Evolutionary conservation across 139 green algal species (phyloP).

Genomic region (Marvania coccoides): DNA sequence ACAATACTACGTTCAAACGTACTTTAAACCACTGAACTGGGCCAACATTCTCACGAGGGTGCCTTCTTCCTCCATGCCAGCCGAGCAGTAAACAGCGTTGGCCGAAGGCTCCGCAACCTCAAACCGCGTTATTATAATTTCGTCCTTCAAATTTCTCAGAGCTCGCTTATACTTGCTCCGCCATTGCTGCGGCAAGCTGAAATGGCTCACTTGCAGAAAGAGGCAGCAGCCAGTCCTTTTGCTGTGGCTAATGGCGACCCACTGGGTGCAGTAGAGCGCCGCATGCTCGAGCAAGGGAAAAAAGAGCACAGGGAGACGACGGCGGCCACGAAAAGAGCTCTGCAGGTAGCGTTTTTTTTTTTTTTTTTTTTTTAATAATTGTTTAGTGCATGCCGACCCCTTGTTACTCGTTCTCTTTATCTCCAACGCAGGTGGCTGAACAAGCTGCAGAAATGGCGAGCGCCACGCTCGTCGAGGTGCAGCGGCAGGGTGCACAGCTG

Average conservation of each 20-base stretch:
- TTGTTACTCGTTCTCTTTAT: neutral
- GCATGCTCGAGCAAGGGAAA: conserved; percentile 15
- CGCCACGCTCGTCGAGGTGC: conserved; percentile 20
- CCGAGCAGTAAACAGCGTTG: too few relatives aligned
- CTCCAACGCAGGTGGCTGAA: conserved; percentile 11
- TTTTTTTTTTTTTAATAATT: too few relatives aligned
- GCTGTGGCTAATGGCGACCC: neutral
- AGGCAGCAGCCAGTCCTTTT: neutral
- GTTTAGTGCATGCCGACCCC: neutral
- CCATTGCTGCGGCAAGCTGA: neutral
- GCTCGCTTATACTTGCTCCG: neutral
- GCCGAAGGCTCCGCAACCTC: too few relatives aligned
- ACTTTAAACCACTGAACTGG: too few relatives aligned
- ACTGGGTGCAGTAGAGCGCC: neutral
- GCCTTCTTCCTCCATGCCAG: too few relatives aligned
- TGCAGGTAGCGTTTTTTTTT: conserved; percentile 20
- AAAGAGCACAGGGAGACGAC: conserved; percentile 22
- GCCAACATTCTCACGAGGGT: too few relatives aligned
- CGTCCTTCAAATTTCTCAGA: too few relatives aligned
- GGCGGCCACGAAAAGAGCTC: neutral
- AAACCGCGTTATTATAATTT: too few relatives aligned
- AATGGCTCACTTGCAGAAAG: neutral
- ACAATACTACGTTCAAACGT: too few relatives aligned
- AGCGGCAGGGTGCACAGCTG: conserved; percentile 22
- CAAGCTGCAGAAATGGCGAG: conserved; percentile 14